phyloP scores from a whole-genome alignment of 177 flowering plant genomes.

The Vitis hybrid region DNA sequence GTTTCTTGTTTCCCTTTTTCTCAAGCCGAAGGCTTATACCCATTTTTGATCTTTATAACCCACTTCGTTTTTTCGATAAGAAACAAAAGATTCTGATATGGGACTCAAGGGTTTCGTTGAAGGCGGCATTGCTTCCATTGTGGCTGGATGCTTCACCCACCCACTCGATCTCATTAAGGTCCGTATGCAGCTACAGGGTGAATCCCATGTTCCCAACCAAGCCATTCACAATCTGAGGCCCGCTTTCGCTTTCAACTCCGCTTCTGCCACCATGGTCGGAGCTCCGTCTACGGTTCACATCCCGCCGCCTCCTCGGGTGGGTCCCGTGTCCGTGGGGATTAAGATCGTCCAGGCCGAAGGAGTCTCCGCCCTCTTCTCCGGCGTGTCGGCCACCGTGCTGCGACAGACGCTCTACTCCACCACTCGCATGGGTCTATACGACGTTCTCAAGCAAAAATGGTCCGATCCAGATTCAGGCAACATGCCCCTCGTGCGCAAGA shows the following conservation, averaged over 20 bases:
- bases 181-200: conserved; percentile 93
- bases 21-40: neutral
- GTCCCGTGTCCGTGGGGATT: conserved; percentile 39
- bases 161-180: conserved; percentile 90
- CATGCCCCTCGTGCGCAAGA: conserved; percentile 53
- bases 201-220: conserved; percentile 22
- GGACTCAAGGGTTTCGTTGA: conserved; percentile 75
- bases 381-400: conserved; percentile 52
- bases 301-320: conserved; percentile 36
- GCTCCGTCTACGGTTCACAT: conserved; percentile 12
- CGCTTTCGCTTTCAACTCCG: conserved; percentile 24
- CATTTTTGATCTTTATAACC: neutral
- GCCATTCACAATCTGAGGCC: conserved; percentile 1
- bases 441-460: conserved; percentile 36
- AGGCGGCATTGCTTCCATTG: conserved; percentile 82
- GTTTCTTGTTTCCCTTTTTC: neutral
- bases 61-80: neutral
- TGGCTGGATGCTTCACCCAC: conserved; percentile 83
- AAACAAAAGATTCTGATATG: conserved; percentile 29
- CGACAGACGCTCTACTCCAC: conserved; percentile 47
- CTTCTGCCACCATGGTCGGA: conserved; percentile 9
- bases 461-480: conserved; percentile 26
- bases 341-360: conserved; percentile 36
- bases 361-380: conserved; percentile 35
- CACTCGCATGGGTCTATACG: conserved; percentile 47